A percentile compares a stretch with the other conserved stretches of the same genome.
phyloP scores from a whole-genome alignment of 345 rosid species.

The Euphorbia tirucalli region DNA sequence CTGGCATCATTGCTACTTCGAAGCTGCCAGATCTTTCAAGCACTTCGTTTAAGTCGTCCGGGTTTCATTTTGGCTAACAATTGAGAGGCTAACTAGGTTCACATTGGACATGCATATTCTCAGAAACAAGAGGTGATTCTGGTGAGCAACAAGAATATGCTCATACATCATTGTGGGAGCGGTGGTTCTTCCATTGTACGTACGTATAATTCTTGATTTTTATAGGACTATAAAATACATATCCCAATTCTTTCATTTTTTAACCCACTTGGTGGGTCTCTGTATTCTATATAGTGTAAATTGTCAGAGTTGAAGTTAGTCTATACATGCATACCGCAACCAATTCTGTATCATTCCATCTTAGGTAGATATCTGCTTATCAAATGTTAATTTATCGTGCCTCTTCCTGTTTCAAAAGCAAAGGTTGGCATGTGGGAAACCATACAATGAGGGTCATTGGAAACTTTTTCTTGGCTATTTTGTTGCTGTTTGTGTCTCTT shows the following conservation, averaged over 20 bases:
- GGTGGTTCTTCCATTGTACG: slow-evolving; percentile 1
- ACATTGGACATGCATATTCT: slow-evolving; percentile 9
- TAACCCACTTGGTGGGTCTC: slow-evolving; percentile 26
- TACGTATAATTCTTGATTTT: slow-evolving; percentile 22
- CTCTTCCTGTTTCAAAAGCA: not conserved
- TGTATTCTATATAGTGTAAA: slow-evolving; percentile 33
- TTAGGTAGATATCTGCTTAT: not conserved
- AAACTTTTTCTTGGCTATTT: too few species aligned
- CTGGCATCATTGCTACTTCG: slow-evolving; percentile 57
- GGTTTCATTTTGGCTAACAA: slow-evolving; percentile 74
- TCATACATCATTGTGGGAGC: too few species aligned
- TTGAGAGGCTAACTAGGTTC: not conserved
- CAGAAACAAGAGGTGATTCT: slow-evolving; percentile 12
- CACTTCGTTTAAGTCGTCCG: slow-evolving; percentile 56
- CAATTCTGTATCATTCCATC: not conserved
- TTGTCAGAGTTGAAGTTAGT: slow-evolving; percentile 13
- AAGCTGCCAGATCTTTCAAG: slow-evolving; percentile 73
- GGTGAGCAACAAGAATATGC: too few species aligned
- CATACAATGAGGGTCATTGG: too few species aligned
- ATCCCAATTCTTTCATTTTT: slow-evolving; percentile 45
- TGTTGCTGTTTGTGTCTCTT: not conserved
- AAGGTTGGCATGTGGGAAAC: not conserved
- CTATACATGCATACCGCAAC: not conserved
- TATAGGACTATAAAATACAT: slow-evolving; percentile 12
- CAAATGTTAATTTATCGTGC: not conserved